phyloP scores from a whole-genome alignment of 495 filamentous ascomycete species.

The Aspergillus ellipticus region DNA sequence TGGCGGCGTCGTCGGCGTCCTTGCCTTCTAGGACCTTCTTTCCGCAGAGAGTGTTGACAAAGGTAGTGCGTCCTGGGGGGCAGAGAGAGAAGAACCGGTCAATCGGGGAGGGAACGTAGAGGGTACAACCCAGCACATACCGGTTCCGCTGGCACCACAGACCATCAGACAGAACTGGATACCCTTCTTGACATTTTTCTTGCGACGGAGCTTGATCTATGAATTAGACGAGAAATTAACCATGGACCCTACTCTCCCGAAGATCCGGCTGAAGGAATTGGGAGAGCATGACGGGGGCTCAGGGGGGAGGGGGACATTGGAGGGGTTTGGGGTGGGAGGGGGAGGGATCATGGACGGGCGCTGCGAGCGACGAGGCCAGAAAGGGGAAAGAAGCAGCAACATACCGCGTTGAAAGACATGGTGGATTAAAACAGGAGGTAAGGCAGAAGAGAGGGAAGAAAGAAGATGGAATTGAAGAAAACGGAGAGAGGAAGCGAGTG shows the following conservation, averaged over 20 bases:
- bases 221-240: constrained; percentile 27
- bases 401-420: constrained; percentile 64
- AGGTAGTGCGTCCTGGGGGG: constrained; percentile 83
- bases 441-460: constrained; percentile 15
- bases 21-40: constrained; percentile 84
- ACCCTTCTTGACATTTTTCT: constrained; percentile 99
- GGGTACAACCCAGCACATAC: constrained; percentile 48
- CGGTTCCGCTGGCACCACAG: constrained; percentile 96
- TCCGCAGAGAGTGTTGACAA: constrained; percentile 98
- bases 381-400: constrained; percentile 36
- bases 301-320: constrained; percentile 9
- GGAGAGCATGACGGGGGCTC: not conserved
- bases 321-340: constrained; percentile 23
- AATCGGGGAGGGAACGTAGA: constrained; percentile 19
- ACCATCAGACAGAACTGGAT: constrained; percentile 99
- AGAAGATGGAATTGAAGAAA: constrained; percentile 8
- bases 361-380: constrained; percentile 30
- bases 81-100: constrained; percentile 22
- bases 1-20: constrained; percentile 82
- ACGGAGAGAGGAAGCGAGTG: constrained; percentile 18
- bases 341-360: constrained; percentile 27
- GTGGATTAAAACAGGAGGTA: constrained; percentile 33
- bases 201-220: constrained; percentile 93
- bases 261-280: constrained; percentile 2
- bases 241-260: constrained; percentile 29